These are phyloP conservation scores for Chlorella variabilis DNA, from an alignment of 163 green algal genomes.

Conservation along the genomic window DNA sequence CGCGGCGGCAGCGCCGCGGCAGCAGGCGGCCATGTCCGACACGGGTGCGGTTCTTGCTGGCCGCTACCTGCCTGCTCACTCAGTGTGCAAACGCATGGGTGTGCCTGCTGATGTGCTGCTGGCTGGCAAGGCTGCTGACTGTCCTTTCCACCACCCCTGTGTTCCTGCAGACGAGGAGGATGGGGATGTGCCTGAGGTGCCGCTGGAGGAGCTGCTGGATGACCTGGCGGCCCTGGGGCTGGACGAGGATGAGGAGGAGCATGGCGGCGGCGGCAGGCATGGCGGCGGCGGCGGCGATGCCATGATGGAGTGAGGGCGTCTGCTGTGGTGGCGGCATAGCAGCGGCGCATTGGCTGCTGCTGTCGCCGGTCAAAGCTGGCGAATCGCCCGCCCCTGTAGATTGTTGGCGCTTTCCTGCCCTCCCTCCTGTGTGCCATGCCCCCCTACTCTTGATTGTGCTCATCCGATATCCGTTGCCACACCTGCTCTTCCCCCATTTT, in stretches of 20 bases:
- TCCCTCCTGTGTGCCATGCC: no score
- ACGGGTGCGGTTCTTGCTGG: constrained; percentile 19
- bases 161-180: constrained; percentile 24
- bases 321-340: no score
- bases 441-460: no score
- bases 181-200: constrained; percentile 67
- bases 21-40: constrained; percentile 36
- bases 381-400: no score
- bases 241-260: constrained; percentile 38
- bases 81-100: background rate
- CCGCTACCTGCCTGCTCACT: background rate
- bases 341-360: no score
- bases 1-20: background rate
- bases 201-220: constrained; percentile 96
- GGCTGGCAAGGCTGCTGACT: constrained; percentile 21
- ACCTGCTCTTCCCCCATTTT: no score
- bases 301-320: constrained; percentile 28
- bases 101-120: background rate
- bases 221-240: constrained; percentile 83
- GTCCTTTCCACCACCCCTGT: background rate
- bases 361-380: no score
- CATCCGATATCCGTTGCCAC: no score
- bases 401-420: no score
- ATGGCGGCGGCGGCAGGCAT: background rate
- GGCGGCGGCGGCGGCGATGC: background rate